Percentiles rank a stretch among this genome's conserved stretches.
Evolutionary conservation across 108 stramenopile genomes (phyloP).

Genomic region (Cyclostephanos tholiformis): DNA sequence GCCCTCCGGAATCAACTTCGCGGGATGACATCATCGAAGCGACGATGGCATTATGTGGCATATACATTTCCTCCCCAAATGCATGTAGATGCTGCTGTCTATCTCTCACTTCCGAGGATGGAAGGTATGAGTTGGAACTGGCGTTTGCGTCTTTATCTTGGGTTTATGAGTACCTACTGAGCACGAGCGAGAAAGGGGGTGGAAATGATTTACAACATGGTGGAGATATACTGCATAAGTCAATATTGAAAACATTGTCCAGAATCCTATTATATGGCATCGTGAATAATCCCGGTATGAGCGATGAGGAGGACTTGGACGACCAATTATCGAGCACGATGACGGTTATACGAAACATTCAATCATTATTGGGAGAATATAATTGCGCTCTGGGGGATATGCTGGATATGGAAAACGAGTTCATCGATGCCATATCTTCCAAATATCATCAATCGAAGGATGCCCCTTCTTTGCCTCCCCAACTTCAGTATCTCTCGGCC

Average conservation of each 20-base stretch:
- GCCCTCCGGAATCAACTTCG: neutral
- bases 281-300: neutral
- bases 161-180: conserved; percentile 40
- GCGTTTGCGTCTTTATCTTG: conserved; percentile 39
- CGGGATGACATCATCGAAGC: conserved; percentile 38
- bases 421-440: conserved; percentile 26
- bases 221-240: conserved; percentile 1
- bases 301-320: conserved; percentile 27
- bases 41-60: conserved; percentile 44
- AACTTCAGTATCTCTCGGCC: conserved; percentile 39
- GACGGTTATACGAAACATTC: conserved; percentile 42
- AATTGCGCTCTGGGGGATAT: conserved; percentile 45
- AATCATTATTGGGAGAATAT: conserved; percentile 30
- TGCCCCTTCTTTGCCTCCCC: conserved; percentile 31
- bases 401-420: conserved; percentile 32
- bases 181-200: neutral
- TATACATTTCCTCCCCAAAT: conserved; percentile 41
- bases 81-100: conserved; percentile 29
- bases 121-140: conserved; percentile 30
- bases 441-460: conserved; percentile 21
- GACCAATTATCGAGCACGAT: conserved; percentile 32
- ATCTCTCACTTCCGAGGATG: neutral
- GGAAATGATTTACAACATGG: no score
- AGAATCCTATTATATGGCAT: conserved; percentile 19
- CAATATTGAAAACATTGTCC: conserved; percentile 26